Base-by-base conservation (phyloP, 2,329 filamentous ascomycete species). In the Ceratocystis variospora region DNA sequence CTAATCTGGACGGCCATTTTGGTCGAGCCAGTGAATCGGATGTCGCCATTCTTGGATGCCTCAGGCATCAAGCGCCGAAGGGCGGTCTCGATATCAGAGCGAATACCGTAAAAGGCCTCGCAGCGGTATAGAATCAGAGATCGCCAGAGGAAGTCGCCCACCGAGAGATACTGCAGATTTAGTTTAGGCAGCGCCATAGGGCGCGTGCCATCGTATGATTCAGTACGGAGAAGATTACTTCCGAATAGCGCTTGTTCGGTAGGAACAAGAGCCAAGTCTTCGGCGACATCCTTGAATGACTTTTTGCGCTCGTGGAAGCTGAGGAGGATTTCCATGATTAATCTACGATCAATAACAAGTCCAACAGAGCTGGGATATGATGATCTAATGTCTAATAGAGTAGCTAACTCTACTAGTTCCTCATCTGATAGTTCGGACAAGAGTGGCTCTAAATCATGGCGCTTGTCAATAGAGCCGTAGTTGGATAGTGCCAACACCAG, bases 81-180 rank as follows among this genome's bases (percentile, higher is more conserved):
- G 5, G 88, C 85, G 61, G 89, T 84, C 73, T 96, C 90, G 67
- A 99, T 85, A 73, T 99, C 90, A 72, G 91, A 93, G 59, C 91
- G 85, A 68, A 99, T 93, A 68, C 90, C 89, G 74, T 95, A 97
- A 74, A 97, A 96, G 0, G 93, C 84, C 75, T 99, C 94, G 67
- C 87, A 89, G 50, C 93, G 86, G 73, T 96, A 94, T 7, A 99
- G 79, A 15, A 95, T 81, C 72, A 97, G 87, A 0, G 93, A 91
- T 69, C 95, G 84, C 91, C 92, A 99, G n/a, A 99, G 77, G 71
- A 99, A 99, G 75, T 99, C 94, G 2, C 91, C 91, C 63, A 96
- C 85, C 2, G 92, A 96, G 15, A 99, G 80, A 75, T 99, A 99
- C 73, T 99, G 94, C 33, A 99, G 79, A 71, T 96, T 99, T 59